These are phyloP conservation scores for Gynostemma pentaphyllum DNA, from an alignment of 306 rosid genomes.

Conservation along the genomic window DNA sequence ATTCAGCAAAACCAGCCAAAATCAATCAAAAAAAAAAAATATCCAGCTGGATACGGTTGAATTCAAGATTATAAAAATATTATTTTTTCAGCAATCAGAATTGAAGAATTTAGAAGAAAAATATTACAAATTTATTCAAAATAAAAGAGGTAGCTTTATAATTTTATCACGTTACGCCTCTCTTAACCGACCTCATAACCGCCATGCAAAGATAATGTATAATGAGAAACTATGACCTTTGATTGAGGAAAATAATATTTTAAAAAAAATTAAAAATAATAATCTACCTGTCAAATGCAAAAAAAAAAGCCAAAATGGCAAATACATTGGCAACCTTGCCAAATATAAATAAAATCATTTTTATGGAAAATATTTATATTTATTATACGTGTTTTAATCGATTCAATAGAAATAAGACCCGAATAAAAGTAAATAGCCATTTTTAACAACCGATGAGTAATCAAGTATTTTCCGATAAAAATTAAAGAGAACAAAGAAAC, in stretches of 20 bases:
- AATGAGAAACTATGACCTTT: background rate
- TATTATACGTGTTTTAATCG: no score
- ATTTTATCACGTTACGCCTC: conserved; percentile 2
- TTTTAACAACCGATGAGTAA: no score
- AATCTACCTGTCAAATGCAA: background rate
- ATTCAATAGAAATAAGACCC: no score
- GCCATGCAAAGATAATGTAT: background rate
- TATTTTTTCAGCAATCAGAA: background rate
- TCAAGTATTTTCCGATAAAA: background rate
- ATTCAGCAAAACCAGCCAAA: conserved; percentile 9
- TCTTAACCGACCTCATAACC: conserved; percentile 7
- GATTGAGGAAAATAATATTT: no score
- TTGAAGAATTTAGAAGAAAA: background rate
- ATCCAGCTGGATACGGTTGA: background rate
- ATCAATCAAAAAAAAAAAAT: conserved; percentile 4
- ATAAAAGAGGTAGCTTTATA: background rate
- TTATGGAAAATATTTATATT: no score
- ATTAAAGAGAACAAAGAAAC: background rate
- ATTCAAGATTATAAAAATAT: background rate
- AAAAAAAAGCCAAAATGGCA: background rate
- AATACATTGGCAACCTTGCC: background rate
- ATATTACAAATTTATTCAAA: background rate
- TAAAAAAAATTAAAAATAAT: no score
- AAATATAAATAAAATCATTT: background rate
- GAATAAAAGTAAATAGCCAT: no score